Evolutionary conservation across 805 yeast species (phyloP).

Genomic region (Myxozyma lipomycoides): DNA sequence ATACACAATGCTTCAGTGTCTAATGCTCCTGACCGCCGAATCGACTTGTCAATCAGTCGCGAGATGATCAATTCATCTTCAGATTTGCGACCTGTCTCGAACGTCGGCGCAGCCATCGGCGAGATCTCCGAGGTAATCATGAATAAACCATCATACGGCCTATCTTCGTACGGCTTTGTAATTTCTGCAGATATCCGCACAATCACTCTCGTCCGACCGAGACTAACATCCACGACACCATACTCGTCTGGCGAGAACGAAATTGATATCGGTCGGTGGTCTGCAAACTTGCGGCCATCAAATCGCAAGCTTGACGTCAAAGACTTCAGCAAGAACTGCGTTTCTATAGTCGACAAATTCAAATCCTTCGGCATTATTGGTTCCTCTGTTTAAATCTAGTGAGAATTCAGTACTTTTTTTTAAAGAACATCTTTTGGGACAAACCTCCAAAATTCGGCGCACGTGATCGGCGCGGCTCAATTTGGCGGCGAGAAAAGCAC

Average conservation of each 20-base stretch:
- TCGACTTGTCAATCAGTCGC: constrained; percentile 84
- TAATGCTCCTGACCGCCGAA: constrained; percentile 82
- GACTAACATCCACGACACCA: constrained; percentile 73
- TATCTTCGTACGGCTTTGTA: constrained; percentile 75
- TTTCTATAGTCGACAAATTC: constrained; percentile 62
- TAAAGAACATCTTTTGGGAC: background rate
- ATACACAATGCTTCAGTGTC: constrained; percentile 90
- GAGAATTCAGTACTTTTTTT: no score
- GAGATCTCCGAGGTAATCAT: constrained; percentile 78
- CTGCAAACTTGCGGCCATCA: constrained; percentile 64
- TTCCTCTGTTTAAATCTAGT: background rate
- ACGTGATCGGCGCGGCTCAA: no score
- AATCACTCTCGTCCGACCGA: constrained; percentile 71
- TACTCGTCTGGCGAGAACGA: constrained; percentile 57
- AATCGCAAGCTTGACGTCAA: constrained; percentile 59
- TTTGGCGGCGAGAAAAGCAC: no score
- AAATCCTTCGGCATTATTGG: constrained; percentile 54
- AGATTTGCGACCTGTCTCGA: constrained; percentile 66
- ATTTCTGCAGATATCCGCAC: constrained; percentile 74
- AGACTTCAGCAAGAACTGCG: constrained; percentile 56
- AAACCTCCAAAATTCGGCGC: no score
- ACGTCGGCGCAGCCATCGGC: constrained; percentile 84
- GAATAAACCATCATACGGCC: constrained; percentile 92
- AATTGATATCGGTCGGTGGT: constrained; percentile 64
- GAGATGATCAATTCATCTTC: constrained; percentile 78